Evolutionary conservation across 257 asterid genomes (phyloP).

Genomic region (Nicotiana tabacum): DNA sequence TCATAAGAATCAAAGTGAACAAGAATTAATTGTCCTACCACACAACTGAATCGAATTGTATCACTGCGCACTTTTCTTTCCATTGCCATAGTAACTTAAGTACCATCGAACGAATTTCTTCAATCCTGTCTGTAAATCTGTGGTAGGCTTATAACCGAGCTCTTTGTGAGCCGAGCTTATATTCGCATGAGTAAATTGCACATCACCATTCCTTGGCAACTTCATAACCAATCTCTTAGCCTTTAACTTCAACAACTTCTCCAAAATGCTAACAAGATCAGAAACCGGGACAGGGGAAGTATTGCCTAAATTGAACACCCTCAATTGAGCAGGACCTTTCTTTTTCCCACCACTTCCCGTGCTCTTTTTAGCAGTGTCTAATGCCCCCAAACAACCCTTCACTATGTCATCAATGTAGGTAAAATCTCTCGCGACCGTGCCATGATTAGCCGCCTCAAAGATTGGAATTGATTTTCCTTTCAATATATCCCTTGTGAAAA

Average conservation of each 20-base stretch:
- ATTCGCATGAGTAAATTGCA: constrained; percentile 22
- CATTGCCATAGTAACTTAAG: constrained; percentile 20
- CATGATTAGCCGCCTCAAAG: constrained; percentile 21
- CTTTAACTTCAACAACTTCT: constrained; percentile 21
- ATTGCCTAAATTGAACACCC: constrained; percentile 25
- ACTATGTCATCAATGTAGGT: constrained; percentile 27
- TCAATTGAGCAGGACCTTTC: constrained; percentile 25
- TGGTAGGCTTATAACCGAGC: constrained; percentile 22
- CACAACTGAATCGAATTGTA: not conserved
- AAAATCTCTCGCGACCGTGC: constrained; percentile 20
- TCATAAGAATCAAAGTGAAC: constrained; percentile 11
- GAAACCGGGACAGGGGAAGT: constrained; percentile 25
- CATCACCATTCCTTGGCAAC: constrained; percentile 26
- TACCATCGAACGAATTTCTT: constrained; percentile 25
- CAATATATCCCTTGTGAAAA: constrained; percentile 20
- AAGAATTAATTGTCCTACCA: constrained; percentile 14
- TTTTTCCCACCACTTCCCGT: constrained; percentile 29
- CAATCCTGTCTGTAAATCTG: constrained; percentile 23
- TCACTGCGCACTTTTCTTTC: constrained; percentile 20
- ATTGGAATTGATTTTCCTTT: constrained; percentile 20
- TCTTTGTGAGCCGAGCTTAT: constrained; percentile 17
- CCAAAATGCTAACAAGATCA: constrained; percentile 23
- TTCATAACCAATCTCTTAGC: constrained; percentile 21
- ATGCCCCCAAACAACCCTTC: constrained; percentile 25
- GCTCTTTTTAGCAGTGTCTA: constrained; percentile 23